Evolutionary conservation across 139 green algal species (phyloP).

Genomic region (Chlamydomonas asymmetrica): DNA sequence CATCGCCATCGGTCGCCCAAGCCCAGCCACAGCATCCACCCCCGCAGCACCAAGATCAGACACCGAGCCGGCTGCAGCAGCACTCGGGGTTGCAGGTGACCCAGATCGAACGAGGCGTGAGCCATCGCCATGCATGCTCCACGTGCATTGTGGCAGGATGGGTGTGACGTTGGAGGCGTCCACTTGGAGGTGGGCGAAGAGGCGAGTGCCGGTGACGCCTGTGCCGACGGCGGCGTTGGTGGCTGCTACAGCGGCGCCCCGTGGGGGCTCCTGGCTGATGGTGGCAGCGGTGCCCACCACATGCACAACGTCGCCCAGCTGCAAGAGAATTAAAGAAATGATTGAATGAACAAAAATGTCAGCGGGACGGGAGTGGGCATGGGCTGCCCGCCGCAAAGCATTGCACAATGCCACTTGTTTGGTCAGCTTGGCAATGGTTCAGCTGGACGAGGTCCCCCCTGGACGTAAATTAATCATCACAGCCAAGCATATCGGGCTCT

Average conservation of each 20-base stretch:
- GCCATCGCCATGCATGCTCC: not conserved
- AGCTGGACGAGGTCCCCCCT: not conserved
- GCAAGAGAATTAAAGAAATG: not conserved
- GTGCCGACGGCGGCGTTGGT: not conserved
- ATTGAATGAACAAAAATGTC: not conserved
- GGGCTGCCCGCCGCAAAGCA: not conserved
- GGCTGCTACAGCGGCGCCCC: not conserved
- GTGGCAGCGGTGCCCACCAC: constrained; percentile 6
- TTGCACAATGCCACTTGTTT: not conserved
- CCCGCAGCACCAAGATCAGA: not conserved
- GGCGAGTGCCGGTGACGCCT: not conserved
- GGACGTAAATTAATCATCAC: not conserved
- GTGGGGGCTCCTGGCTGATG: not conserved
- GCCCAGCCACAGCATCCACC: constrained; percentile 2
- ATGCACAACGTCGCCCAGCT: constrained; percentile 25
- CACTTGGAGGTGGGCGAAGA: not conserved
- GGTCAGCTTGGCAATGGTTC: not conserved
- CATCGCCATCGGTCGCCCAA: too few species aligned
- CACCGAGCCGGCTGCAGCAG: not conserved
- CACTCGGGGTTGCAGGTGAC: not conserved
- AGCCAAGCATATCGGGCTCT: not conserved
- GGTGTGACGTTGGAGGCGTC: not conserved
- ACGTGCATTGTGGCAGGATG: not conserved
- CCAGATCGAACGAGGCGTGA: not conserved
- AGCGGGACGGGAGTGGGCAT: not conserved